A percentile compares a stretch with the other conserved stretches of the same genome.
Evolutionary conservation across 352 stramenopile species (phyloP).

Genomic region (Phytophthora pinifolia): DNA sequence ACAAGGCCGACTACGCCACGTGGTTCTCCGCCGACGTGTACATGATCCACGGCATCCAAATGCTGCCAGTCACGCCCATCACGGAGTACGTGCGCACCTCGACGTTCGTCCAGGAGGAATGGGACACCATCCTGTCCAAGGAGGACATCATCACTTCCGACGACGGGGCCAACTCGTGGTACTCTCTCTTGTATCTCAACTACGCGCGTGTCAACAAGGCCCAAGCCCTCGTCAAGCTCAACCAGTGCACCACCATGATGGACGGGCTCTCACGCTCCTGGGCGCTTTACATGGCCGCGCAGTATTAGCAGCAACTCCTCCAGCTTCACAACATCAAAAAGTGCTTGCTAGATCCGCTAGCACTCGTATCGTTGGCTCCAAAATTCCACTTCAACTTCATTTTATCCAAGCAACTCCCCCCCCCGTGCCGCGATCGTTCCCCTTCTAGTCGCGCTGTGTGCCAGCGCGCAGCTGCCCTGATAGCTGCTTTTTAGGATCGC

Average conservation of each 20-base stretch:
- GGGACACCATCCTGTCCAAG: conserved; percentile 50
- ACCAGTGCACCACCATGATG: conserved; percentile 56
- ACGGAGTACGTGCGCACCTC: conserved; percentile 59
- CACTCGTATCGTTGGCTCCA: too few species aligned
- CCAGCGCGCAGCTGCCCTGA: conserved; percentile 35
- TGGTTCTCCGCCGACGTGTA: conserved; percentile 69
- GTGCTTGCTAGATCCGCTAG: too few species aligned
- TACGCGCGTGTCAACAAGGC: conserved; percentile 61
- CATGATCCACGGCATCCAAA: conserved; percentile 83
- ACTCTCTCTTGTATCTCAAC: conserved; percentile 74
- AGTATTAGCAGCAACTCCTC: conserved; percentile 22
- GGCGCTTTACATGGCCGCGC: conserved; percentile 69
- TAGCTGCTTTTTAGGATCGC: conserved; percentile 50
- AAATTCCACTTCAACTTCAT: too few species aligned
- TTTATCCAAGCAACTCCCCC: too few species aligned
- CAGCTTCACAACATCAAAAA: not conserved
- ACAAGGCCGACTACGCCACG: conserved; percentile 81
- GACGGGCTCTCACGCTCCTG: conserved; percentile 80
- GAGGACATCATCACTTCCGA: conserved; percentile 43
- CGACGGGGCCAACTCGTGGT: conserved; percentile 49
- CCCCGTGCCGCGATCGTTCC: not conserved
- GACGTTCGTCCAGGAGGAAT: conserved; percentile 64
- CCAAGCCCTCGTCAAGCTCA: conserved; percentile 49
- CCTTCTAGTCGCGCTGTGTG: conserved; percentile 14
- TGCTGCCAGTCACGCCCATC: conserved; percentile 64